Conservation (phyloP, 1,284 basidiomycete genomes). For the Xanthoconium separans region DNA sequence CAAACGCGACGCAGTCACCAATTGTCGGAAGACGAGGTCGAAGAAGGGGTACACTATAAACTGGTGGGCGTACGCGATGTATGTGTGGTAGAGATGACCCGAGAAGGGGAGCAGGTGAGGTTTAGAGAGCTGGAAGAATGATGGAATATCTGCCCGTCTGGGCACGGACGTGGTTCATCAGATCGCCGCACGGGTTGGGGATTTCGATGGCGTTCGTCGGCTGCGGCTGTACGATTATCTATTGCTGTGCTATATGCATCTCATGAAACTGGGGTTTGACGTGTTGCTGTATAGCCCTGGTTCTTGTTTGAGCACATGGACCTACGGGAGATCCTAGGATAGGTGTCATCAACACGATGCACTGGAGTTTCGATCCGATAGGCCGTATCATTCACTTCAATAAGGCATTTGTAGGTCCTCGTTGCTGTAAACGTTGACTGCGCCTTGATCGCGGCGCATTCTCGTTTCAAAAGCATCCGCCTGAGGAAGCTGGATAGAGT, state of each 20-base stretch:
- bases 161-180: neutral
- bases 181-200: neutral
- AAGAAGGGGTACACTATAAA: constrained; percentile 13
- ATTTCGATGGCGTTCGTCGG: too few species aligned
- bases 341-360: neutral
- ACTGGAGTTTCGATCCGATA: constrained; percentile 7
- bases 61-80: constrained; percentile 13
- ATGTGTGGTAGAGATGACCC: constrained; percentile 18
- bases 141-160: neutral
- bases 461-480: neutral
- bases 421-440: constrained; percentile 15
- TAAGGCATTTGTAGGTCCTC: constrained; percentile 20
- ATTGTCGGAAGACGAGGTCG: constrained; percentile 4
- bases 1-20: constrained; percentile 10
- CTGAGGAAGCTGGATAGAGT: constrained; percentile 1
- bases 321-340: neutral
- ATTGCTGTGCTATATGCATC: constrained; percentile 1
- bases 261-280: constrained; percentile 6
- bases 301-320: neutral
- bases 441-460: constrained; percentile 7
- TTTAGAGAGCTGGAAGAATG: constrained; percentile 16
- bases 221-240: neutral
- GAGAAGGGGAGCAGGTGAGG: neutral
- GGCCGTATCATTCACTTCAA: constrained; percentile 7
- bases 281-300: constrained; percentile 13